Evolutionary conservation across 106 monocot genomes (phyloP), one percentile per base, ranked within the genome.

Genomic region (Vanilla planifolia): DNA sequence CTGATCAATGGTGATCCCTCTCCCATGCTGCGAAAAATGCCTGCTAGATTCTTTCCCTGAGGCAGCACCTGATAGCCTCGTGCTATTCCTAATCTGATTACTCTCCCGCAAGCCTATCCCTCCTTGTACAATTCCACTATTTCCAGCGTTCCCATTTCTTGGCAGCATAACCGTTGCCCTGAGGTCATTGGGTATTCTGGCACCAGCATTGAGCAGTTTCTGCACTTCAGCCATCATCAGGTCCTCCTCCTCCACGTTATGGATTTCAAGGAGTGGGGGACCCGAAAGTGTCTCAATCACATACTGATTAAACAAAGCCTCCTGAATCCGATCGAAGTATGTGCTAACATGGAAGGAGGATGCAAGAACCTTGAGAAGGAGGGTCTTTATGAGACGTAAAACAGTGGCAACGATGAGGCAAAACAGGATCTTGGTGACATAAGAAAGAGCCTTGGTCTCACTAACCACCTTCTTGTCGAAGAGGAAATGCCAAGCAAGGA

Each of bases 311-410:
- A 89, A 94, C 17, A 94, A 33, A 3, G 93, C 59, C 36, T 94
- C 93, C 58, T 89, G 93, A 26, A 94, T 94, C 29, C 89, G 67
- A 33, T 94, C 93, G 45, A 94, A 94, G 74, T 89, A 94, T 25
- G 82, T 85, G 64, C 75, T 80, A 5, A 94, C 89, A 73, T 89
- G 93, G 68, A 89, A 94, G 33, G 86, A 89, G 5, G 94, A 89
- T 3, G 94, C 89, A 6, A 89, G 52, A 16, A 83, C 78, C 71
- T 88, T 93, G 33, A 93, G 66, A 20, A 93, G 80, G 35, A 93
- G 72, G 5, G 83, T 89, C 73, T 94, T 89, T 43, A 77, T 61
- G 8, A 94, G 80, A 32, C 94, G 72, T 6, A 85, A 16, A 7
- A 74, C 14, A 33, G 85, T 74, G 70, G 86, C 86, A 3, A 89